Conservation (phyloP, 768 basidiomycete species). For the Pleurotus eryngii region DNA sequence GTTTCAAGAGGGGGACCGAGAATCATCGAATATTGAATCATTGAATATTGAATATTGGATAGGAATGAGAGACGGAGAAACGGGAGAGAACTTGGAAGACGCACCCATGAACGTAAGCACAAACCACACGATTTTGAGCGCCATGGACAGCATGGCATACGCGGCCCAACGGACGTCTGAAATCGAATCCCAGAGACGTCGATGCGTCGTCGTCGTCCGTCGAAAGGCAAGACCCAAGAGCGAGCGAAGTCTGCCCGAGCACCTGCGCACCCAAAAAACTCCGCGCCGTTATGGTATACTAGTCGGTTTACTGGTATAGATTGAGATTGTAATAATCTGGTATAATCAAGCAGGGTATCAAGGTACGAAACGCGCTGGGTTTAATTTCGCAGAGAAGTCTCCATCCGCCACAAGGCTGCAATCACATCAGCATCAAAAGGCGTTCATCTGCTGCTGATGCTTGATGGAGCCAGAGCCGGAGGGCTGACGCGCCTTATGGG, state of each 20-base stretch:
- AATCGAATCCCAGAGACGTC: not conserved
- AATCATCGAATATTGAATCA: too few relatives aligned
- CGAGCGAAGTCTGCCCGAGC: too few relatives aligned
- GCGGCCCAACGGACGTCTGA: not conserved
- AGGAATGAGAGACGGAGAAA: too few relatives aligned
- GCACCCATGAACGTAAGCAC: slow-evolving; percentile 52
- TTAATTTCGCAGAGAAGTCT: not conserved
- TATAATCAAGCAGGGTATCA: not conserved
- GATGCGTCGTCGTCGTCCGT: too few relatives aligned
- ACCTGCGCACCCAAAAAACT: too few relatives aligned
- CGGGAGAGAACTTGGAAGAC: slow-evolving; percentile 2
- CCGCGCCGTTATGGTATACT: too few relatives aligned
- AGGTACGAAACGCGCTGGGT: not conserved
- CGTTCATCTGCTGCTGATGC: not conserved
- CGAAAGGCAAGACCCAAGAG: too few relatives aligned
- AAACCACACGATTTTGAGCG: slow-evolving; percentile 58
- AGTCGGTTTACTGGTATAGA: too few relatives aligned
- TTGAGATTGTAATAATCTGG: not conserved
- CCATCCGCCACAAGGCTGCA: slow-evolving; percentile 8
- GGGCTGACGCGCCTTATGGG: too few relatives aligned
- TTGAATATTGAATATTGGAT: too few relatives aligned
- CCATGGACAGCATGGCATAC: slow-evolving; percentile 48
- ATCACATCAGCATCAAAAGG: slow-evolving; percentile 5
- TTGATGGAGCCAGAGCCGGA: too few relatives aligned
- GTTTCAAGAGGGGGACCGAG: too few relatives aligned